Percentiles rank a stretch among this genome's conserved stretches.
phyloP scores from a whole-genome alignment of 1,284 basidiomycete species.

The Porogramme epimiltina region DNA sequence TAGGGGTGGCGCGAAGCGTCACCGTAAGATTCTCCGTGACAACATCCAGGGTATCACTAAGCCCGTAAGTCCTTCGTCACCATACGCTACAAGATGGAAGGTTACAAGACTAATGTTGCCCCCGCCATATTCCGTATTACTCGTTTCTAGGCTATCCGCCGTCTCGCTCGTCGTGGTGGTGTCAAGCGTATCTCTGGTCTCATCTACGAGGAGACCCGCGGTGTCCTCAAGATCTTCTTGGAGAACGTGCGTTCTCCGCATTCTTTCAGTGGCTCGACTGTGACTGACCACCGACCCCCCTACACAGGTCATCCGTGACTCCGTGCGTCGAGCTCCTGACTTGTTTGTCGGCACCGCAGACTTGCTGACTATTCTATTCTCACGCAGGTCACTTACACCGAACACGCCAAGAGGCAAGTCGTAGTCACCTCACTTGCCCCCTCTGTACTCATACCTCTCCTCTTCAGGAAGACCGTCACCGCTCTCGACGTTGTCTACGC shows the following conservation, averaged over 20 bases:
- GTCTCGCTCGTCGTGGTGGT: constrained; percentile 85
- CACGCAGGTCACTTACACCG: constrained; percentile 76
- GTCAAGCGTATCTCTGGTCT: constrained; percentile 84
- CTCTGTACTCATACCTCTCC: constrained; percentile 1
- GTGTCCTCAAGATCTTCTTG: constrained; percentile 84
- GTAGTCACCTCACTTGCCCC: neutral
- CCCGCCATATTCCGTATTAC: neutral
- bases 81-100: no score
- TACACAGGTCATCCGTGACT: constrained; percentile 73
- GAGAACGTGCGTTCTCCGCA: constrained; percentile 45
- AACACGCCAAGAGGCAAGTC: constrained; percentile 78
- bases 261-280: neutral
- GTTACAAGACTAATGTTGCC: no score
- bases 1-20: constrained; percentile 55
- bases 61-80: constrained; percentile 40
- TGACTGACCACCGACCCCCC: constrained; percentile 6
- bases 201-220: constrained; percentile 84
- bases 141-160: constrained; percentile 67
- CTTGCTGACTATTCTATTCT: constrained; percentile 11
- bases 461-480: constrained; percentile 75
- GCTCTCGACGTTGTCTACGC: constrained; percentile 84
- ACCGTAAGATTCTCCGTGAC: constrained; percentile 67
- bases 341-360: neutral
- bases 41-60: constrained; percentile 73
- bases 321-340: constrained; percentile 33